phyloP scores from a whole-genome alignment of 2,329 filamentous ascomycete species.

The Lasiodiplodia theobromae region DNA sequence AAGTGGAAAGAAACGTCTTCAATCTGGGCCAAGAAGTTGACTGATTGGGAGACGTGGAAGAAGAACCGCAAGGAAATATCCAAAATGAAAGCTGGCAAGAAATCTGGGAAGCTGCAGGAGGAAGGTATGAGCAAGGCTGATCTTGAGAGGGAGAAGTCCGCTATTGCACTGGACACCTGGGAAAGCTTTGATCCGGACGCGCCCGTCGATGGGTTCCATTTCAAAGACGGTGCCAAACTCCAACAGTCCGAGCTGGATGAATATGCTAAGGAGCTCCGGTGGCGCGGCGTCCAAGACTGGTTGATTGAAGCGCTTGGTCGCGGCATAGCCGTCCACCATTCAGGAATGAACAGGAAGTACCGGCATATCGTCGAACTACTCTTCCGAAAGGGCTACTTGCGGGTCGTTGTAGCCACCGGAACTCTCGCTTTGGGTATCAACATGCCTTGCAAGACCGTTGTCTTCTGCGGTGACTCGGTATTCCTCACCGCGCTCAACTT shows the following conservation, averaged over 20 bases:
- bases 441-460: conserved; percentile 83
- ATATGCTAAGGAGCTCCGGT: conserved; percentile 60
- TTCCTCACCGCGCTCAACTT: conserved; percentile 79
- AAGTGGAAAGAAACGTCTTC: conserved; percentile 64
- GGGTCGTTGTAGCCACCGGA: conserved; percentile 76
- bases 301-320: conserved; percentile 68
- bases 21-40: conserved; percentile 67
- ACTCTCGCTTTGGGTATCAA: conserved; percentile 79
- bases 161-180: conserved; percentile 63
- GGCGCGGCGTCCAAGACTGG: conserved; percentile 57
- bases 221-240: conserved; percentile 69
- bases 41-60: conserved; percentile 65
- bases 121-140: conserved; percentile 64
- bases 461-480: conserved; percentile 76
- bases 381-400: conserved; percentile 75
- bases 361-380: conserved; percentile 76
- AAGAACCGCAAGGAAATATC: conserved; percentile 39
- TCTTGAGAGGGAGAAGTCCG: conserved; percentile 62
- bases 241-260: conserved; percentile 65
- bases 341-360: conserved; percentile 80
- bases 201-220: conserved; percentile 69
- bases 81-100: conserved; percentile 51
- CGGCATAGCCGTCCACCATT: conserved; percentile 79
- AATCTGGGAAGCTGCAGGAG: conserved; percentile 55
- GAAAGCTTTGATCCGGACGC: conserved; percentile 71